phyloP scores from a whole-genome alignment of 2,329 filamentous ascomycete genomes.

The Fusarium sp. region DNA sequence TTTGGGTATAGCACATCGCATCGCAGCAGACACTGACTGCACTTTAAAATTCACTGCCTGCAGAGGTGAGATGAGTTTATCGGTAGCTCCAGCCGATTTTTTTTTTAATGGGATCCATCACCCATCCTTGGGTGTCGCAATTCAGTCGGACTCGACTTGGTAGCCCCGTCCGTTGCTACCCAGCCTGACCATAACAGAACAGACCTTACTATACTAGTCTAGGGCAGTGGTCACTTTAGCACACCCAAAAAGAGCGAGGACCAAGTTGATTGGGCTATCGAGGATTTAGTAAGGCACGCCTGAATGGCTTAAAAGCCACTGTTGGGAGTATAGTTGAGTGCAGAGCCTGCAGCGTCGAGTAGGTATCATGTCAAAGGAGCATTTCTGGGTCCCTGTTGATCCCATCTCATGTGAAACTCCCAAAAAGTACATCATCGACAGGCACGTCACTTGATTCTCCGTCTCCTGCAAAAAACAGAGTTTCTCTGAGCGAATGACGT shows the following conservation, averaged over 20 bases:
- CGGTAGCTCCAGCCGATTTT: constrained; percentile 9
- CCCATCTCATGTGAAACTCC: constrained; percentile 13
- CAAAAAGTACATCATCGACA: constrained; percentile 17
- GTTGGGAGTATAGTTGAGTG: background rate
- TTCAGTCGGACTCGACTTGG: constrained; percentile 13
- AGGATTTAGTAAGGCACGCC: constrained; percentile 24
- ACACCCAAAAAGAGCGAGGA: constrained; percentile 9
- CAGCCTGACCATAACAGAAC: constrained; percentile 4
- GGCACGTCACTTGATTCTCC: constrained; percentile 25
- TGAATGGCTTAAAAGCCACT: constrained; percentile 19
- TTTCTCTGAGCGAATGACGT: constrained; percentile 40
- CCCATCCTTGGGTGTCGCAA: constrained; percentile 20
- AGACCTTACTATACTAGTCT: background rate
- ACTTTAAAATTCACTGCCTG: constrained; percentile 7
- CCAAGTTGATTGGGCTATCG: constrained; percentile 14
- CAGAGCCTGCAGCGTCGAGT: background rate
- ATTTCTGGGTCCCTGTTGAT: constrained; percentile 13
- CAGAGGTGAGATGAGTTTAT: constrained; percentile 17
- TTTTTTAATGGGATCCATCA: background rate
- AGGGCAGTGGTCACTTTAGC: background rate
- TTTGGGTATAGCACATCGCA: constrained; percentile 9
- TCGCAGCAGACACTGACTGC: background rate
- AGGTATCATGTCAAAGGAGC: background rate
- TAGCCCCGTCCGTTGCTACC: constrained; percentile 18
- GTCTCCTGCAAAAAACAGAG: constrained; percentile 9